phyloP scores from a whole-genome alignment of 202 grass and related monocot genomes.

The Dendrocalamus latiflorus region DNA sequence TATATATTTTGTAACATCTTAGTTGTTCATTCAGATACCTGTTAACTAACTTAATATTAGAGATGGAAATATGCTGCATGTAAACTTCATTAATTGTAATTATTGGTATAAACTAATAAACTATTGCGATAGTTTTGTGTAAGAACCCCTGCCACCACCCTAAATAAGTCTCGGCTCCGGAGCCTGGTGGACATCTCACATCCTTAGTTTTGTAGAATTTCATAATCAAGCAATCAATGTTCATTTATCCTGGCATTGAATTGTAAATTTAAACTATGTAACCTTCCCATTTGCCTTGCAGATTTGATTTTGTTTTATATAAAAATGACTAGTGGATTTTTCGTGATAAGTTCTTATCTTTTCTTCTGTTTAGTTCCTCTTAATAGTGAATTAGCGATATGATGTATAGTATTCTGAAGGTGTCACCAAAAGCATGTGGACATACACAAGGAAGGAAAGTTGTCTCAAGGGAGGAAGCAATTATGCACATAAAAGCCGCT shows the following conservation, averaged over 20 bases:
- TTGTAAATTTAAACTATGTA: neutral
- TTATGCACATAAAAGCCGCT: conserved; percentile 84
- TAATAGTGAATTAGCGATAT: conserved; percentile 33
- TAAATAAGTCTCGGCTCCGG: neutral
- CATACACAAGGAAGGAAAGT: conserved; percentile 94
- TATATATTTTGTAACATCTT: neutral
- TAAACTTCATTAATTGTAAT: too few species aligned
- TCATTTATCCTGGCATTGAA: neutral
- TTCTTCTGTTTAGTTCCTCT: neutral
- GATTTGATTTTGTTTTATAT: neutral
- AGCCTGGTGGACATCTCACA: neutral
- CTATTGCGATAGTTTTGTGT: neutral
- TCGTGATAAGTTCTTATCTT: neutral
- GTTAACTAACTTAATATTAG: neutral
- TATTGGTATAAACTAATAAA: neutral
- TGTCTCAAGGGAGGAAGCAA: conserved; percentile 76
- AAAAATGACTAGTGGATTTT: neutral
- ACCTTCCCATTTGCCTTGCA: neutral
- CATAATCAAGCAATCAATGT: neutral
- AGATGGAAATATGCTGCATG: too few species aligned
- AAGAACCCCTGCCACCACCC: neutral
- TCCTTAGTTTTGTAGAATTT: neutral
- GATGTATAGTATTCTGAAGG: conserved; percentile 53
- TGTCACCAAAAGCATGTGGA: conserved; percentile 93
- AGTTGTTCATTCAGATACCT: neutral